Percentiles rank a stretch among this genome's conserved stretches.
Evolutionary conservation across 495 filamentous ascomycete species (phyloP).

Genomic region (Daldinia caldariorum): DNA sequence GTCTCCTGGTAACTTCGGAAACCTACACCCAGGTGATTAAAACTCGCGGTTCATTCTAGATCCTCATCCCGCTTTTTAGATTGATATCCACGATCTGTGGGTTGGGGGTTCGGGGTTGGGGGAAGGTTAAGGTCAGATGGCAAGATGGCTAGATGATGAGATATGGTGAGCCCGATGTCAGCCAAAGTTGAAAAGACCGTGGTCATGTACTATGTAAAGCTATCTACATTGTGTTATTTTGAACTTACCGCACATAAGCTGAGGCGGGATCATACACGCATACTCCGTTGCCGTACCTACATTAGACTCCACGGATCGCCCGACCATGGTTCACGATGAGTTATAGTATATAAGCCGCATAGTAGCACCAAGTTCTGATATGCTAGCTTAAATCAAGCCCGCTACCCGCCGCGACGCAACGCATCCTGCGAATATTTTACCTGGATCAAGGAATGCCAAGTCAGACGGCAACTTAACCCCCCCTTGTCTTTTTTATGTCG

Average conservation of each 20-base stretch:
- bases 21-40: slow-evolving; percentile 24
- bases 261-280: slow-evolving; percentile 29
- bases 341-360: slow-evolving; percentile 39
- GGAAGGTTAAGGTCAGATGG: slow-evolving; percentile 18
- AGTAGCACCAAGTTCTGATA: slow-evolving; percentile 30
- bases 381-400: slow-evolving; percentile 25
- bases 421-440: slow-evolving; percentile 29
- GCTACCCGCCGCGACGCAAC: slow-evolving; percentile 17
- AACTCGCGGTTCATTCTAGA: slow-evolving; percentile 37
- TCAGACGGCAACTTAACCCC: slow-evolving; percentile 23
- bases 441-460: slow-evolving; percentile 38
- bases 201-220: slow-evolving; percentile 37
- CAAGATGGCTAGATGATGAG: not conserved
- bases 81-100: slow-evolving; percentile 39
- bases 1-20: slow-evolving; percentile 28
- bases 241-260: slow-evolving; percentile 33
- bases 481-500: slow-evolving; percentile 23
- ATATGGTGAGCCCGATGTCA: slow-evolving; percentile 26
- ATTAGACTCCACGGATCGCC: slow-evolving; percentile 33
- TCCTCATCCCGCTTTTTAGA: slow-evolving; percentile 33
- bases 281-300: slow-evolving; percentile 32
- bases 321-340: slow-evolving; percentile 40
- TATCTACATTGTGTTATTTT: slow-evolving; percentile 28
- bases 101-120: not conserved
- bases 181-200: slow-evolving; percentile 35